A percentile compares a stretch with the other conserved stretches of the same genome.
Conservation (phyloP, 805 yeast genomes). For the Debaryomyces tyrocola region DNA sequence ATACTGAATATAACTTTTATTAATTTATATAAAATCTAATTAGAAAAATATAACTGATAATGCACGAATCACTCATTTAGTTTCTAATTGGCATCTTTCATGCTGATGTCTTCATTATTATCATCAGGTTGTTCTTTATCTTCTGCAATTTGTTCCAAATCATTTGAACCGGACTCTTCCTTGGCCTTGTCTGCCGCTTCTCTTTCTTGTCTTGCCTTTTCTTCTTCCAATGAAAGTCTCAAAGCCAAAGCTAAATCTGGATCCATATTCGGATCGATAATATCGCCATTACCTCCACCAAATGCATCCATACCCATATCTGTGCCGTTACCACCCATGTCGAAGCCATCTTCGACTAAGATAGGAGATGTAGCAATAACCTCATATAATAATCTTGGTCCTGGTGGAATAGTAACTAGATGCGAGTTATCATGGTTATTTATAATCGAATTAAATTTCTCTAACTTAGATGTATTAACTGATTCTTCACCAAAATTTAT, state of each 20-base stretch:
- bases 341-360: conserved; percentile 63
- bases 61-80: background rate
- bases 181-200: conserved; percentile 44
- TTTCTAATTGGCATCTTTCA: conserved; percentile 11
- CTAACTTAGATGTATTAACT: conserved; percentile 73
- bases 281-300: conserved; percentile 42
- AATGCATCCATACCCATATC: conserved; percentile 45
- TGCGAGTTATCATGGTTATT: conserved; percentile 79
- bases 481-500: conserved; percentile 90
- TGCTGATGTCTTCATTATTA: conserved; percentile 12
- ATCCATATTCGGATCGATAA: conserved; percentile 82
- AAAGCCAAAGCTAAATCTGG: conserved; percentile 97
- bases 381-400: conserved; percentile 81
- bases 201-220: conserved; percentile 86
- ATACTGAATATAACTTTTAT: background rate
- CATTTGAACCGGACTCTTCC: conserved; percentile 14
- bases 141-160: conserved; percentile 35
- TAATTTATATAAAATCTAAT: background rate
- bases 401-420: conserved; percentile 84
- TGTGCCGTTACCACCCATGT: conserved; percentile 42
- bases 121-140: conserved; percentile 14
- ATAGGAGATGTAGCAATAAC: conserved; percentile 76
- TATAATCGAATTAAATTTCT: conserved; percentile 71
- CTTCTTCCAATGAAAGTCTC: conserved; percentile 92
- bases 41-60: background rate